These are phyloP conservation scores for Mycena sp. DNA, from an alignment of 1,284 basidiomycete species.

Conservation along the genomic window DNA sequence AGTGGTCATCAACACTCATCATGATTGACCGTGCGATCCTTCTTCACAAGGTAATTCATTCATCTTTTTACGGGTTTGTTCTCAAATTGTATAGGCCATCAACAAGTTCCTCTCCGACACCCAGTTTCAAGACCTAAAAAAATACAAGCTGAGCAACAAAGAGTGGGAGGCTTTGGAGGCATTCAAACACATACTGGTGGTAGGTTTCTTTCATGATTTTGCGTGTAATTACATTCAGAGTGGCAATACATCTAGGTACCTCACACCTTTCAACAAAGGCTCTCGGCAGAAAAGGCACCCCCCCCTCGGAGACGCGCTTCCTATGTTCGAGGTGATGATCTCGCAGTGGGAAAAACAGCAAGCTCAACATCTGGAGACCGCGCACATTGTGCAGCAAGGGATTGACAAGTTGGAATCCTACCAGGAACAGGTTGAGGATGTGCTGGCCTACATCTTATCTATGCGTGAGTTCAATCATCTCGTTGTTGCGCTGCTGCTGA, in stretches of 20 bases:
- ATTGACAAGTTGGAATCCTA: slow-evolving; percentile 39
- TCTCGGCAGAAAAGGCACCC: slow-evolving; percentile 41
- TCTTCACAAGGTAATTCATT: slow-evolving; percentile 24
- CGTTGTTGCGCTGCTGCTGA: not conserved
- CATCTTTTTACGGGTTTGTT: not conserved
- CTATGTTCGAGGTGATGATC: slow-evolving; percentile 38
- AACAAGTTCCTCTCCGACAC: slow-evolving; percentile 26
- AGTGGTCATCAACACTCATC: slow-evolving; percentile 48
- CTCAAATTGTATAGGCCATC: slow-evolving; percentile 34
- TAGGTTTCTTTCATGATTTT: slow-evolving; percentile 24
- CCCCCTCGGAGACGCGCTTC: slow-evolving; percentile 36
- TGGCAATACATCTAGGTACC: slow-evolving; percentile 35
- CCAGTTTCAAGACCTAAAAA: slow-evolving; percentile 4
- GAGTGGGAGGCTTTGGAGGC: slow-evolving; percentile 37
- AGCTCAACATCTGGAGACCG: slow-evolving; percentile 24
- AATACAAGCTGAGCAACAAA: slow-evolving; percentile 30
- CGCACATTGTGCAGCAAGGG: slow-evolving; percentile 37
- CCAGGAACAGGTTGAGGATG: slow-evolving; percentile 14
- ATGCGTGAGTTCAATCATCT: slow-evolving; percentile 38
- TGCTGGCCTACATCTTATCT: slow-evolving; percentile 38
- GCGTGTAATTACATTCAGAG: too few species aligned
- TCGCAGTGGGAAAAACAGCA: slow-evolving; percentile 35
- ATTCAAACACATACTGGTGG: slow-evolving; percentile 35
- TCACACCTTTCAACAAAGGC: slow-evolving; percentile 42
- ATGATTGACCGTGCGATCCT: slow-evolving; percentile 44